Evolutionary conservation across 1,284 basidiomycete genomes (phyloP), one percentile per base, ranked within the genome.

Genomic region (Lignosus rhinocerotis): DNA sequence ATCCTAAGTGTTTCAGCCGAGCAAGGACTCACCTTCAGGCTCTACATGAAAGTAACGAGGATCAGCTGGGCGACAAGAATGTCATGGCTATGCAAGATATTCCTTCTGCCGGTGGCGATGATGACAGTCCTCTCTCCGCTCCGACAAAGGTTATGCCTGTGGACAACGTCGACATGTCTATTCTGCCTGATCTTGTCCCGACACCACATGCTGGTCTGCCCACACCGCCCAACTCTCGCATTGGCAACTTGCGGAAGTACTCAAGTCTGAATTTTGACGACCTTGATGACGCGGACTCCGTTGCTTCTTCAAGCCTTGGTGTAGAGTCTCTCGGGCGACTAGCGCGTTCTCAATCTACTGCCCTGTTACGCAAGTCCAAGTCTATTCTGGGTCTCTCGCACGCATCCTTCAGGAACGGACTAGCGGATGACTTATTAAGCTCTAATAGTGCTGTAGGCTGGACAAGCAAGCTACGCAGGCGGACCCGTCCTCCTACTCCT

Each of bases 401-500:
- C 6, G 57, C 54, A 6, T 58, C 73, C 69, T 53, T 78, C 21
- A 75, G 72, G 67, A 46, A 36, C 47, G 59, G 34, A 17, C 63
- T 56, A 31, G 57, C 42, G 30, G 65, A 58, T 34, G 63, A 62
- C 36, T 30, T 55, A 11, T 45, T 34, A 31, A 58, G 25, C 25
- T 25, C 46, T 6, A 33, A 52, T 6, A 50, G 52, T n/a, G 54
- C 66, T 44, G 53, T 58, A 9, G 56, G 57, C 42, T 70, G 74
- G 57, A 72, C 70, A 25, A 77, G 73, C 56, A 82, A 75, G 65
- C 66, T 82, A 21, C 73, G 75, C 38, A 77, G 73, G 64, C 62
- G 74, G 56, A 63, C 70, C 60, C 71, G 71, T 32, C 65, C 67
- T 25, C 63, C 67, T 34, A 68, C 68, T 30, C 68, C 73, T 32